Evolutionary conservation across 192 early-diverging fungal species (phyloP).

Genomic region (Backusella liffmaniae): DNA sequence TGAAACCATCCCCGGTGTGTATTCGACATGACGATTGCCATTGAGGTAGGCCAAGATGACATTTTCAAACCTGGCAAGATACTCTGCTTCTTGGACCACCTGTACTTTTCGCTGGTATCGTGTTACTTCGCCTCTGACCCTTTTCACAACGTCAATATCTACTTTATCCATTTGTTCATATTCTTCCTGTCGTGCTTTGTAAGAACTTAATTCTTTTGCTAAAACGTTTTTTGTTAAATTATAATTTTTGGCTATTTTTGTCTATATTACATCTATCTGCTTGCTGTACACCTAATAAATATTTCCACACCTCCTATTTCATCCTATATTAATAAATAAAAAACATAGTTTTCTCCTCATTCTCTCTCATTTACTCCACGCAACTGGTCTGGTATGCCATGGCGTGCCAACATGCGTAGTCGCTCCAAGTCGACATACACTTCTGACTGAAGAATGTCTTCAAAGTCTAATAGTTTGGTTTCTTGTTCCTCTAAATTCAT

Average conservation of each 20-base stretch:
- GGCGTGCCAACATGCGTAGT: constrained; percentile 68
- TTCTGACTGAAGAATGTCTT: constrained; percentile 76
- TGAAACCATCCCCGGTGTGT: constrained; percentile 69
- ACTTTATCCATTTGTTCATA: constrained; percentile 73
- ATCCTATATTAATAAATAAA: neutral
- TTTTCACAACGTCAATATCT: constrained; percentile 62
- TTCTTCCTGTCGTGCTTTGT: constrained; percentile 54
- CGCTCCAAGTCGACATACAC: constrained; percentile 80
- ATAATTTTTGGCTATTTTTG: too few relatives aligned
- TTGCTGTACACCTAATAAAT: constrained; percentile 76
- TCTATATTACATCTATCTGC: constrained; percentile 66
- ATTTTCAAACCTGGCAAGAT: constrained; percentile 62
- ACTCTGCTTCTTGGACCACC: neutral
- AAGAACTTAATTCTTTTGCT: constrained; percentile 61
- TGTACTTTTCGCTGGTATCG: constrained; percentile 54
- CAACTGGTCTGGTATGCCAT: constrained; percentile 82
- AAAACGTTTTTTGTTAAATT: neutral
- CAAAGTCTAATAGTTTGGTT: constrained; percentile 60
- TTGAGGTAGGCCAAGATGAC: constrained; percentile 83
- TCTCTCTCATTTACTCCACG: constrained; percentile 46
- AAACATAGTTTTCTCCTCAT: neutral
- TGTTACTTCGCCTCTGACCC: constrained; percentile 72
- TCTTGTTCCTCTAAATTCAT: constrained; percentile 17
- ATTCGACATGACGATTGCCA: constrained; percentile 71
- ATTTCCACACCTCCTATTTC: constrained; percentile 79